phyloP scores from a whole-genome alignment of 371 early-diverging fungal species.

The Cokeromyces recurvatus region DNA sequence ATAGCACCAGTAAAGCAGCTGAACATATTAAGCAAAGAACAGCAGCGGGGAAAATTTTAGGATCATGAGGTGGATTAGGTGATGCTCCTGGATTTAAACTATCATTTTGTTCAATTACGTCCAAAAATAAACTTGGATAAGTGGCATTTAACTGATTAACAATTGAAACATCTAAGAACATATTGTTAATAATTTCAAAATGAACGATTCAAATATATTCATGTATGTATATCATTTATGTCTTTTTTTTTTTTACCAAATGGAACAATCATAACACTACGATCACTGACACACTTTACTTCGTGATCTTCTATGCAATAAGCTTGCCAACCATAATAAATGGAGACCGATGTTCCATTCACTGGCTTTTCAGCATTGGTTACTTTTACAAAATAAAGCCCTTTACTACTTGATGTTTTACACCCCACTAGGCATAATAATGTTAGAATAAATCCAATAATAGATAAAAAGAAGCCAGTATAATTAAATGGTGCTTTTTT shows the following conservation, averaged over 20 bases:
- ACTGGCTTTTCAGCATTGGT: constrained; percentile 13
- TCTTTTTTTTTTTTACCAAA: constrained; percentile 41
- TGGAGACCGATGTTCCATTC: constrained; percentile 7
- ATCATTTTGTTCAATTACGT: constrained; percentile 23
- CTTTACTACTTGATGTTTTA: constrained; percentile 9
- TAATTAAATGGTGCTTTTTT: constrained; percentile 17
- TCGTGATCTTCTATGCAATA: constrained; percentile 27
- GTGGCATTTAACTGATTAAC: constrained; percentile 26
- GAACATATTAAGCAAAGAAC: constrained; percentile 32
- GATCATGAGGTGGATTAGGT: constrained; percentile 38
- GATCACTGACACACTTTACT: constrained; percentile 18
- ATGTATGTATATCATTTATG: no score
- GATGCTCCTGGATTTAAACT: constrained; percentile 27
- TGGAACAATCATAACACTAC: constrained; percentile 32
- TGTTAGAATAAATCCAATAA: constrained; percentile 31
- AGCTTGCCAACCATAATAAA: constrained; percentile 36
- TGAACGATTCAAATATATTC: neutral
- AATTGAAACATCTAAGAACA: constrained; percentile 27
- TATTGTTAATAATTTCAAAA: no score
- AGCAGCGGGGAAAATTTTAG: constrained; percentile 32
- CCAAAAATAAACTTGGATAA: constrained; percentile 25
- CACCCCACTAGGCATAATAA: constrained; percentile 34
- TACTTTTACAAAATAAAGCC: constrained; percentile 33
- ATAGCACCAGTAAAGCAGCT: constrained; percentile 14
- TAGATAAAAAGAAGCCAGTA: constrained; percentile 25